Conservation (phyloP, 768 basidiomycete species). For the Rhodotorula graminis region DNA sequence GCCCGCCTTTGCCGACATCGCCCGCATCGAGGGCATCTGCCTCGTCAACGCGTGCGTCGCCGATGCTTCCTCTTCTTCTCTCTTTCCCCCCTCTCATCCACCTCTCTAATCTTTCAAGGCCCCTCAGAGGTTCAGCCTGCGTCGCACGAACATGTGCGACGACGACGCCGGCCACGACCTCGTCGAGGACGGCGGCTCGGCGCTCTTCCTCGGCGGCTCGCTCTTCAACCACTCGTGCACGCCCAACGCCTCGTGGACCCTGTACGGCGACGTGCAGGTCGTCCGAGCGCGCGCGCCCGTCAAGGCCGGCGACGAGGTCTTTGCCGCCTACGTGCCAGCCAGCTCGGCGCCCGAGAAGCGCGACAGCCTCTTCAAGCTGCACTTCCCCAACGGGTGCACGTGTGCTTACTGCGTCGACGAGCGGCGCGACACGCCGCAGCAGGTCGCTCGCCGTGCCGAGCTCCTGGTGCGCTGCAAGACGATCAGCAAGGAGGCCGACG, state of each 20-base stretch:
- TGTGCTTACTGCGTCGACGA: neutral
- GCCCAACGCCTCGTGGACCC: constrained; percentile 40
- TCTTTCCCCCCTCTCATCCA: no score
- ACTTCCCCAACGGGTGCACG: neutral
- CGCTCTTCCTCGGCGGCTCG: constrained; percentile 45
- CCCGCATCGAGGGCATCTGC: constrained; percentile 42
- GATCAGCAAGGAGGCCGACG: no score
- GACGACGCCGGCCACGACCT: no score
- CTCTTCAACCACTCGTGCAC: constrained; percentile 49
- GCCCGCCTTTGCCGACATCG: constrained; percentile 40
- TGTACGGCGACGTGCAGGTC: constrained; percentile 46
- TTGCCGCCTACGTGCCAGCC: constrained; percentile 22
- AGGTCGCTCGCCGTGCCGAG: no score
- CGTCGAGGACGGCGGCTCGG: neutral
- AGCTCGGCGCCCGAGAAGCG: no score
- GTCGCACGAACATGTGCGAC: no score
- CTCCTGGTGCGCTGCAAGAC: no score
- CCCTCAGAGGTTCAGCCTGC: neutral
- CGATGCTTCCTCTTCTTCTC: no score
- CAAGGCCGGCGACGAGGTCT: constrained; percentile 44
- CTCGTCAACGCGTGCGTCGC: constrained; percentile 42
- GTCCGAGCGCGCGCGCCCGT: constrained; percentile 43
- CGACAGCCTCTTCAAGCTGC: neutral
- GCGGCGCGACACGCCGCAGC: no score
- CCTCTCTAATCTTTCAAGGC: no score